Evolutionary conservation across 441 rosid species (phyloP), one percentile per base, ranked within the genome.

Genomic region (Arabidopsis lyrata): DNA sequence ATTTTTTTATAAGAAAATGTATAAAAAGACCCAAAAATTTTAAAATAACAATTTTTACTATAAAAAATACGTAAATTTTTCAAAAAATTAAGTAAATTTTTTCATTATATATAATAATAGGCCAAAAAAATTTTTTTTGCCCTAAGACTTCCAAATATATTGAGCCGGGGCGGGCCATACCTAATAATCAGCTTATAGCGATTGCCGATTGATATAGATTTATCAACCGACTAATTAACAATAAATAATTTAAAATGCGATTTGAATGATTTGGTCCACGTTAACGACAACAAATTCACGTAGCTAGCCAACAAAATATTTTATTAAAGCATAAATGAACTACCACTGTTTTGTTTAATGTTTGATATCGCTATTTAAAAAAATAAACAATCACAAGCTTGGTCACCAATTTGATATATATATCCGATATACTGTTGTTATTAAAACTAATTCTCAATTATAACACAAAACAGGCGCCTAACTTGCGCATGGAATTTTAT

Each of bases 301-400:
- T 29, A 29, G 31, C 31, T 65, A 56, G 27, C 58, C 65, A 47
- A 47, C 77, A 27, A 64, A 63, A 24, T 15, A 14, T 47, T 47
- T 15, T 31, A 14, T 42, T 20, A 45, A 53, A 29, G 14, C 5
- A 68, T 42, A 29, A 29, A 35, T 36, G 14, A 63, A 55, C 57
- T 48, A 32, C 63, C 14, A n/a, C 15, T n/a, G 10, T 48, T 48
- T 35, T 70, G 38, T 70, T 24, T 61, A 49, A 38, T 72, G 31
- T 24, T 22, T 63, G 56, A 48, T 29, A 29, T 64, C 6, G 32
- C 7, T 35, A 55, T 22, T 39, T 16, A 44, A n/a, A 63, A 15
- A 55, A 64, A 18, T 35, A 9, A 73, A 62, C 11, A 55, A 44
- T 64, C 66, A 54, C 63, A 63, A 52, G 31, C 48, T 63, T 63